Conservation (phyloP, 192 early-diverging fungal species). For the Linnemannia elongata region DNA sequence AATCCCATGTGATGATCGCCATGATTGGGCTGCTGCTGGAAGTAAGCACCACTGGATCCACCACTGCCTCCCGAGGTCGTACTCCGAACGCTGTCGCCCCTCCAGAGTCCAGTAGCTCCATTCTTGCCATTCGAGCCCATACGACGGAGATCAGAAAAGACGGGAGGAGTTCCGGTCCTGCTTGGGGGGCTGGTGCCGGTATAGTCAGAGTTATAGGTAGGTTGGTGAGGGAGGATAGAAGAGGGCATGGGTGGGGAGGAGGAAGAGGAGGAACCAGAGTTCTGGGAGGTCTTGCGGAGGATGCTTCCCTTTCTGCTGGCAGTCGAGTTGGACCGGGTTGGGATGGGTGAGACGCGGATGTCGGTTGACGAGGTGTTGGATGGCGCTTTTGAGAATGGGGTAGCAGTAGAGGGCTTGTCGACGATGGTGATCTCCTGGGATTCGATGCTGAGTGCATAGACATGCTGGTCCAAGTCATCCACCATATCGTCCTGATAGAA, state of each 20-base stretch:
- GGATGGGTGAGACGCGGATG: slow-evolving; percentile 24
- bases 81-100: slow-evolving; percentile 50
- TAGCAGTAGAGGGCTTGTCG: not conserved
- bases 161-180: slow-evolving; percentile 21
- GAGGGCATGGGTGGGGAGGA: not conserved
- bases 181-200: slow-evolving; percentile 13
- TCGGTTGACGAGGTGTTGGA: slow-evolving; percentile 12
- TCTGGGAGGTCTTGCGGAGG: slow-evolving; percentile 8
- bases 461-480: slow-evolving; percentile 44
- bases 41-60: slow-evolving; percentile 8
- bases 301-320: slow-evolving; percentile 4
- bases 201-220: not conserved
- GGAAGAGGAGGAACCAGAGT: not conserved
- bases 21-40: slow-evolving; percentile 41
- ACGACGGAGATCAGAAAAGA: slow-evolving; percentile 22
- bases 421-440: slow-evolving; percentile 25
- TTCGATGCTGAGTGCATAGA: slow-evolving; percentile 49
- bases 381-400: not conserved
- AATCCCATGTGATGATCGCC: slow-evolving; percentile 12
- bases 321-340: slow-evolving; percentile 38
- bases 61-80: slow-evolving; percentile 38
- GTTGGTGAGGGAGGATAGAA: not conserved
- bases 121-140: slow-evolving; percentile 19
- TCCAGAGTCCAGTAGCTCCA: slow-evolving; percentile 5
- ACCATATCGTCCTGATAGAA: slow-evolving; percentile 42